These are phyloP conservation scores for Morella rubra DNA, from an alignment of 306 rosid species.

Conservation along the genomic window DNA sequence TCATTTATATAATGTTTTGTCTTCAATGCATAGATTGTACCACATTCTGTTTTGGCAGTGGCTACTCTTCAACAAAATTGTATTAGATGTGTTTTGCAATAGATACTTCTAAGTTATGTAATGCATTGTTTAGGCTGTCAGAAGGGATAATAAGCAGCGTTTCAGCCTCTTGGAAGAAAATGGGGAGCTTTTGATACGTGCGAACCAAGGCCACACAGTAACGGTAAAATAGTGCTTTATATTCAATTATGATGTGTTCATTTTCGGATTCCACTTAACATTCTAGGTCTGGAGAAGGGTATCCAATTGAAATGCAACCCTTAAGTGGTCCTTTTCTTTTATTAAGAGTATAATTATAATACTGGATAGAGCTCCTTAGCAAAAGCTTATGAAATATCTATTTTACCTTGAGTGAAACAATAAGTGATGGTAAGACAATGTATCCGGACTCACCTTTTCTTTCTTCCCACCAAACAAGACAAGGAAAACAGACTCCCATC, in stretches of 20 bases:
- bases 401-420: neutral
- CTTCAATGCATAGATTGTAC: neutral
- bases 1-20: neutral
- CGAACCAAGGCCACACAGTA: constrained; percentile 92
- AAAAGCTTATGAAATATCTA: neutral
- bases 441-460: neutral
- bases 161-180: constrained; percentile 80
- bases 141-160: constrained; percentile 85
- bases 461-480: neutral
- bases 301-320: neutral
- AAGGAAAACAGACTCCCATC: too few species aligned
- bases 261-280: neutral
- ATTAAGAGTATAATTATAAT: neutral
- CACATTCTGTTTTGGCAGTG: neutral
- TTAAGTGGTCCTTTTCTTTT: neutral
- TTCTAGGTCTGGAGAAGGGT: neutral
- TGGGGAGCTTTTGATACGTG: constrained; percentile 76
- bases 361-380: too few species aligned
- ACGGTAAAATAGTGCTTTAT: constrained; percentile 36
- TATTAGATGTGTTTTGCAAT: neutral
- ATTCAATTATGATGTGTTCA: neutral
- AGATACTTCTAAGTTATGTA: constrained; percentile 15
- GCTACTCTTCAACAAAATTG: neutral
- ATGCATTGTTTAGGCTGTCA: constrained; percentile 65
- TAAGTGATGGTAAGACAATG: neutral